A percentile compares a stretch with the other conserved stretches of the same genome.
Conservation (phyloP, 176 grass and related monocot species). For the Areca catechu region DNA sequence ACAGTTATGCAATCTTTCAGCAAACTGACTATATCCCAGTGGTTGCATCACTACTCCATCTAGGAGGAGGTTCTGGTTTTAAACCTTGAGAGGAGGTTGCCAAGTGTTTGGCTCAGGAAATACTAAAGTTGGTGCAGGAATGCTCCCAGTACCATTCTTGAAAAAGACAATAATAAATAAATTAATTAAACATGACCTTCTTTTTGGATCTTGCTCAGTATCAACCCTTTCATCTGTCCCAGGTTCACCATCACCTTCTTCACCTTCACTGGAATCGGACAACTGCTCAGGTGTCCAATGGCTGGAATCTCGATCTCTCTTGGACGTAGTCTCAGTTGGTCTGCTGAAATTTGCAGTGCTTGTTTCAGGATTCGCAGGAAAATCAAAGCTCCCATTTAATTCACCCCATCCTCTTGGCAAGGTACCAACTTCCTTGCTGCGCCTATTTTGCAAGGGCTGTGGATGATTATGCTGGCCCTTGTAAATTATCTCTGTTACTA, state of each 20-base stretch:
- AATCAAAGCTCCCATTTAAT: no score
- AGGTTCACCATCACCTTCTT: not conserved
- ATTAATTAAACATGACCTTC: not conserved
- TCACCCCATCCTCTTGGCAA: not conserved
- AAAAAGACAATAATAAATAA: no score
- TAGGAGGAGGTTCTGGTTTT: no score
- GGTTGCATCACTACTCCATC: no score
- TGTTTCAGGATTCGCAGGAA: no score
- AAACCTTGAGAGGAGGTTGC: no score
- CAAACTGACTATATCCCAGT: no score
- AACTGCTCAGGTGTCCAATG: not conserved
- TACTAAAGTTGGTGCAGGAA: no score
- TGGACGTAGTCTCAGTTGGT: conserved; percentile 12
- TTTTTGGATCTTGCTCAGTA: not conserved
- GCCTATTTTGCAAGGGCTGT: conserved; percentile 7
- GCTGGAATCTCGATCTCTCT: conserved; percentile 3
- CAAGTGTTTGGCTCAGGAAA: no score
- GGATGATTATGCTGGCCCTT: conserved; percentile 63
- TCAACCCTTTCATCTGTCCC: not conserved
- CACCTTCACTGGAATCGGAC: not conserved
- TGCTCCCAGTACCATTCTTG: no score
- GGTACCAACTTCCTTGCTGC: not conserved
- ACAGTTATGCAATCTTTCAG: no score
- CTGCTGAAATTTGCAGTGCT: no score
- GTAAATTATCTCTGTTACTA: conserved; percentile 82